phyloP scores from a whole-genome alignment of 116 monocot species.

The Dioscorea cayenensis region DNA sequence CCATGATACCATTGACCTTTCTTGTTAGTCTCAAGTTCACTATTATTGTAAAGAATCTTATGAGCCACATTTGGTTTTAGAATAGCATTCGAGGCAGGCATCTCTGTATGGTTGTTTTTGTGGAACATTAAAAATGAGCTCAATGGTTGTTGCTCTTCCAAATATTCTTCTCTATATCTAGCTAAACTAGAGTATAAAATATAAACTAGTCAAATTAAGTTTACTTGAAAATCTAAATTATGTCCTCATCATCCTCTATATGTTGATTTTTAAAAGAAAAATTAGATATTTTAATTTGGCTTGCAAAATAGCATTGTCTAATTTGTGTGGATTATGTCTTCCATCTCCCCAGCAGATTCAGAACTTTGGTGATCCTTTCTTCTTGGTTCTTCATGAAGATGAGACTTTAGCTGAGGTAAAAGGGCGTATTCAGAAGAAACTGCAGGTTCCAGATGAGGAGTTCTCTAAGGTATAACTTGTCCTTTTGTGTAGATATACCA shows the following conservation, averaged over 20 bases:
- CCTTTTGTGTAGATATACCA: no score
- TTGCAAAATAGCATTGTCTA: neutral
- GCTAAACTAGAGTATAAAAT: no score
- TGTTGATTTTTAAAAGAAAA: neutral
- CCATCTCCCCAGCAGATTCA: constrained; percentile 55
- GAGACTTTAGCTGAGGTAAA: constrained; percentile 80
- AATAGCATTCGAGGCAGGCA: no score
- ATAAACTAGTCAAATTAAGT: neutral
- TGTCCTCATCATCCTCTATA: neutral
- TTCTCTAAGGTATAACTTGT: constrained; percentile 67
- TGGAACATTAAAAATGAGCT: no score
- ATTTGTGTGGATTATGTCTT: neutral
- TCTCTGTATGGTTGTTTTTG: no score
- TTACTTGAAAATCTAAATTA: neutral
- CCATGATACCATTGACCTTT: no score
- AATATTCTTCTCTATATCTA: no score
- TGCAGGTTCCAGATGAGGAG: constrained; percentile 91
- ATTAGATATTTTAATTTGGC: neutral
- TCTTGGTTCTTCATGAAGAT: constrained; percentile 86
- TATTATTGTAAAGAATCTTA: no score
- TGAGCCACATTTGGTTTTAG: no score
- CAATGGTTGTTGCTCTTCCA: no score
- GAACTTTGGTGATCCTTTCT: constrained; percentile 94
- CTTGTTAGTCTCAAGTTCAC: no score
- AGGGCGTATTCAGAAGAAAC: constrained; percentile 81